phyloP scores from a whole-genome alignment of 2,329 filamentous ascomycete genomes.

The Clonostachys rosea region DNA sequence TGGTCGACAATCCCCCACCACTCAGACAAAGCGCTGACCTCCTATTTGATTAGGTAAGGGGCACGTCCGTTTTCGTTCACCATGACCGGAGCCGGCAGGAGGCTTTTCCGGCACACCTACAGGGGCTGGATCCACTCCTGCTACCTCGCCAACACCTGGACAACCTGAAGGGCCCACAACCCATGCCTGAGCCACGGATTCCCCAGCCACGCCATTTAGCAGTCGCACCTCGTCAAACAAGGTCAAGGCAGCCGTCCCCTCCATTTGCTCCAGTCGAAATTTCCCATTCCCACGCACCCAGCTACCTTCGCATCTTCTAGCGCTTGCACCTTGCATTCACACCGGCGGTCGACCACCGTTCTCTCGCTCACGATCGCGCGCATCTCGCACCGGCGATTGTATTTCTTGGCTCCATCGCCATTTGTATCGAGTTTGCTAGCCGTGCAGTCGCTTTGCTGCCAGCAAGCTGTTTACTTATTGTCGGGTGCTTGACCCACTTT shows the following conservation, averaged over 20 bases:
- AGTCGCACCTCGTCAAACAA: conserved; percentile 12
- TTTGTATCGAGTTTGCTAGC: too few species aligned
- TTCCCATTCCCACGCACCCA: conserved; percentile 2
- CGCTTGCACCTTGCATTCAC: conserved; percentile 3
- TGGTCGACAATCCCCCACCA: too few species aligned
- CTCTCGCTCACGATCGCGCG: background rate
- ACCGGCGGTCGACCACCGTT: too few species aligned
- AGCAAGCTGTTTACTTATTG: too few species aligned
- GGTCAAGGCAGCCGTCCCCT: conserved; percentile 14
- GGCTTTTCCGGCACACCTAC: background rate
- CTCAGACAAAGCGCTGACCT: too few species aligned
- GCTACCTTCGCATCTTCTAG: conserved; percentile 14
- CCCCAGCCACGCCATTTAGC: conserved; percentile 35
- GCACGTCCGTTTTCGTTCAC: too few species aligned
- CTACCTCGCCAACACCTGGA: background rate
- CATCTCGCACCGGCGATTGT: background rate
- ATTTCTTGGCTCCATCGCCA: background rate
- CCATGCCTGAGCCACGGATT: background rate
- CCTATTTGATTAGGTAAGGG: too few species aligned
- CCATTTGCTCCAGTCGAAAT: conserved; percentile 7
- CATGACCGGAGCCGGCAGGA: background rate
- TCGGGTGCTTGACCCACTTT: too few species aligned
- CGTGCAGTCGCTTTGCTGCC: too few species aligned
- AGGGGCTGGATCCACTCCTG: background rate
- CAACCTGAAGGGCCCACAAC: background rate